A percentile compares a stretch with the other conserved stretches of the same genome.
These are phyloP conservation scores for Blastomyces gilchristii DNA, from an alignment of 2,329 filamentous ascomycete genomes.

Conservation along the genomic window DNA sequence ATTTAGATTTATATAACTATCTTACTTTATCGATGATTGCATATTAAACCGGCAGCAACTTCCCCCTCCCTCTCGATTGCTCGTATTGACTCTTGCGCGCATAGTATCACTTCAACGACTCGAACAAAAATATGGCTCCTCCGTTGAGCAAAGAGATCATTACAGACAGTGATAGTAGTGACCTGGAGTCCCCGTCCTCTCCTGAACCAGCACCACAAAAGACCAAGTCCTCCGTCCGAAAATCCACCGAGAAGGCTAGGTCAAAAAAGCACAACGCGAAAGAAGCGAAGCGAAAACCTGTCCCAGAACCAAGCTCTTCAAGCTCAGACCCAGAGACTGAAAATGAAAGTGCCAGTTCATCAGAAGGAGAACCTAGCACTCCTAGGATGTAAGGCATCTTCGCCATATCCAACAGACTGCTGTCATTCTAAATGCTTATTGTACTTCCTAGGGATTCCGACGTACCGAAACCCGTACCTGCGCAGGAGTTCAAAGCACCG, in stretches of 20 bases:
- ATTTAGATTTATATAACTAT: not conserved
- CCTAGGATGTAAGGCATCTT: not conserved
- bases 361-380: not conserved
- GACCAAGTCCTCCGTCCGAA: constrained; percentile 1
- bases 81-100: not conserved
- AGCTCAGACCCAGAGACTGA: constrained; percentile 13
- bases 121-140: constrained; percentile 18
- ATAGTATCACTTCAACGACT: constrained; percentile 2
- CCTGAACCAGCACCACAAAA: constrained; percentile 10
- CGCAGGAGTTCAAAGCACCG: constrained; percentile 34
- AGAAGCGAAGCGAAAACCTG: not conserved
- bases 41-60: not conserved
- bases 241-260: constrained; percentile 1
- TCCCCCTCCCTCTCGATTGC: not conserved
- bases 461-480: constrained; percentile 16
- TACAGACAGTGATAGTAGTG: constrained; percentile 18
- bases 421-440: constrained; percentile 8
- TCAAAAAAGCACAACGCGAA: constrained; percentile 14
- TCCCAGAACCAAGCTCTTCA: constrained; percentile 11
- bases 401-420: not conserved
- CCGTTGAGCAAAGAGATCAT: constrained; percentile 19
- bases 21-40: not conserved
- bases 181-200: constrained; percentile 1
- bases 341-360: constrained; percentile 13
- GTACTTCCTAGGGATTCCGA: constrained; percentile 12